Conservation (phyloP, 257 asterid genomes). For the Solanum tarapatanum region DNA sequence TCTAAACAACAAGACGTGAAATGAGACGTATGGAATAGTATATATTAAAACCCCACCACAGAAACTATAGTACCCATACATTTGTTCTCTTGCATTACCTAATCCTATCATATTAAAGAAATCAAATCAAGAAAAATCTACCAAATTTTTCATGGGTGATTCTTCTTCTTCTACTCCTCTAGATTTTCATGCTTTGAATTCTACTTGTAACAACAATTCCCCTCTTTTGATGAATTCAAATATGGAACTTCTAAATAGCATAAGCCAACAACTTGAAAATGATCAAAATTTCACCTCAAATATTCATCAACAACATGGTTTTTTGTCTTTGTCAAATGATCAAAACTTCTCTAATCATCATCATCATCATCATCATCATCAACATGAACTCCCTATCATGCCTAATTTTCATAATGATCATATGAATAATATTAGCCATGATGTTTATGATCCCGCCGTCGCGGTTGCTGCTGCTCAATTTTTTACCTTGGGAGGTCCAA, state of each 20-base stretch:
- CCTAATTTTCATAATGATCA: conserved; percentile 18
- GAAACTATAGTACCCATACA: neutral
- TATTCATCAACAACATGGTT: conserved; percentile 10
- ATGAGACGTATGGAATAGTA: neutral
- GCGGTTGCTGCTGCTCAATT: conserved; percentile 29
- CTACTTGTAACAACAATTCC: neutral
- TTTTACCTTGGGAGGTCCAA: conserved; percentile 22
- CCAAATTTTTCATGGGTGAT: neutral
- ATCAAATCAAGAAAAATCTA: neutral
- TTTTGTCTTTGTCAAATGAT: conserved; percentile 18
- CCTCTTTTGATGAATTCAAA: conserved; percentile 19
- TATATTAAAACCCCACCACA: neutral
- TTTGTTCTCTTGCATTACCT: neutral
- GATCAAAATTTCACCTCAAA: conserved; percentile 21
- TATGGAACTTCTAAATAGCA: conserved; percentile 6
- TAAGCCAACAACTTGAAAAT: conserved; percentile 5
- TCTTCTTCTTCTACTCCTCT: neutral
- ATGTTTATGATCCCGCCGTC: neutral
- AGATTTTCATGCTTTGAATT: neutral
- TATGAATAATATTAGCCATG: conserved; percentile 4
- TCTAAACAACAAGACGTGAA: accelerated
- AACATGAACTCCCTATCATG: conserved; percentile 11
- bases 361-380: conserved; percentile 28
- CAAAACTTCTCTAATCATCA: conserved; percentile 22
- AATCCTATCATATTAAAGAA: neutral